A percentile compares a stretch with the other conserved stretches of the same genome.
Conservation (phyloP, 495 filamentous ascomycete species). For the Beverwykella pulmonaria region DNA sequence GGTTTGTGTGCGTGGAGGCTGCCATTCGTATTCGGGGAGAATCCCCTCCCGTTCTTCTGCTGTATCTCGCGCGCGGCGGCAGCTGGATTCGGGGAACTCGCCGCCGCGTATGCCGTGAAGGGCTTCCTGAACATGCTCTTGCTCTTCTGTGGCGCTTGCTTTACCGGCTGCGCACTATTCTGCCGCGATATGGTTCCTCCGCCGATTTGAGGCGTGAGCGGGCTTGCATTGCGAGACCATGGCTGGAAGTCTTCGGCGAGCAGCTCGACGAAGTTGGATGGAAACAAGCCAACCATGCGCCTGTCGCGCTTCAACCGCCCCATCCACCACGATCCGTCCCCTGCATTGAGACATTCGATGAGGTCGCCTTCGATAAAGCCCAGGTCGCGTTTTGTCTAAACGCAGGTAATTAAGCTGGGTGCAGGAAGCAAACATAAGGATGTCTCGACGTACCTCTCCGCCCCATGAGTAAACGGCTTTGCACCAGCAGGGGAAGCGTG, state of each 20-base stretch:
- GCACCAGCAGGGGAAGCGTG: conserved; percentile 93
- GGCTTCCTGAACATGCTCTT: conserved; percentile 69
- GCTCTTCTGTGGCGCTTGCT: conserved; percentile 56
- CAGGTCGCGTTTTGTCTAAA: conserved; percentile 81
- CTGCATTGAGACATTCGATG: conserved; percentile 96
- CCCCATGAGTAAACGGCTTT: conserved; percentile 95
- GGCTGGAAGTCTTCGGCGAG: conserved; percentile 82
- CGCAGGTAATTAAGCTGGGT: conserved; percentile 3
- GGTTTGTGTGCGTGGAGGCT: conserved; percentile 41
- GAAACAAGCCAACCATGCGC: conserved; percentile 86
- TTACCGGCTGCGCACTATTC: conserved; percentile 40
- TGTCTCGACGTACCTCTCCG: conserved; percentile 67
- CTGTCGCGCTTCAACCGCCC: conserved; percentile 84
- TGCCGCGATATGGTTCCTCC: conserved; percentile 55
- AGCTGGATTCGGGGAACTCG: conserved; percentile 40
- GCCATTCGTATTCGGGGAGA: conserved; percentile 36
- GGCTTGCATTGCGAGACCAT: conserved; percentile 74
- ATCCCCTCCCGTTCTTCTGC: conserved; percentile 35
- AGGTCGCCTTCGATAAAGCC: conserved; percentile 97
- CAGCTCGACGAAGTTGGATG: conserved; percentile 95
- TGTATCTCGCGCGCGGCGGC: conserved; percentile 45
- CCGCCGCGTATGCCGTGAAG: conserved; percentile 64
- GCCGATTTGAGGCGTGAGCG: conserved; percentile 56
- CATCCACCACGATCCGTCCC: conserved; percentile 98
- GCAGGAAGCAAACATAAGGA: background rate